Conservation (phyloP, 768 basidiomycete genomes). For the Boletus rubescentipes region DNA sequence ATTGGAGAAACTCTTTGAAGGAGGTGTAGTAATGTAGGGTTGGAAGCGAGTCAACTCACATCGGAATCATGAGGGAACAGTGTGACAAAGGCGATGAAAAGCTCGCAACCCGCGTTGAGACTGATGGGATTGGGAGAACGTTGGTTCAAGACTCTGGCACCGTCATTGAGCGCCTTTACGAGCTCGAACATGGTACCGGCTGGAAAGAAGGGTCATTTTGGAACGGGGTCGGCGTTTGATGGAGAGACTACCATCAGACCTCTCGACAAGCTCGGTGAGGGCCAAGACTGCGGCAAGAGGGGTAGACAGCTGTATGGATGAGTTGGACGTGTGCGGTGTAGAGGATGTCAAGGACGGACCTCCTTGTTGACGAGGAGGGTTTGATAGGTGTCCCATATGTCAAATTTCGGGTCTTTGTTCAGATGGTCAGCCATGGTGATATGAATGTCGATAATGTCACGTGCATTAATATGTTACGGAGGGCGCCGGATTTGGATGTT, state of each 20-base stretch:
- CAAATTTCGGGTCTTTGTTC: conserved; percentile 30
- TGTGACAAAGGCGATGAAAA: conserved; percentile 89
- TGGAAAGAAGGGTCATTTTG: conserved; percentile 29
- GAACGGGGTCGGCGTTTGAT: not conserved
- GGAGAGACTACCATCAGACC: conserved; percentile 66
- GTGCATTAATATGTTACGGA: conserved; percentile 3
- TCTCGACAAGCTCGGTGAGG: conserved; percentile 76
- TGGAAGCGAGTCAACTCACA: conserved; percentile 44
- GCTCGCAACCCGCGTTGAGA: conserved; percentile 84
- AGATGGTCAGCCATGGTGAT: conserved; percentile 10
- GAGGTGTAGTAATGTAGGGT: conserved; percentile 7
- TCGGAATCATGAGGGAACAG: conserved; percentile 78
- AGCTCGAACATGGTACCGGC: conserved; percentile 95
- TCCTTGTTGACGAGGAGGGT: conserved; percentile 62
- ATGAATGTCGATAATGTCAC: conserved; percentile 15
- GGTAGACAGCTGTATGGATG: conserved; percentile 57
- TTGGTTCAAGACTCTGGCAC: conserved; percentile 59
- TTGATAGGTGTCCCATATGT: conserved; percentile 55
- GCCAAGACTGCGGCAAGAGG: conserved; percentile 89
- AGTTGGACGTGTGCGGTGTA: not conserved
- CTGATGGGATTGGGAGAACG: conserved; percentile 78
- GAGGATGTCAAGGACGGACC: conserved; percentile 41
- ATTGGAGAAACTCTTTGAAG: conserved; percentile 70
- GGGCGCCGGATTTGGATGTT: conserved; percentile 12
- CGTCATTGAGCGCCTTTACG: conserved; percentile 77